phyloP scores from a whole-genome alignment of 768 basidiomycete genomes.

The Mycena indigotica region DNA sequence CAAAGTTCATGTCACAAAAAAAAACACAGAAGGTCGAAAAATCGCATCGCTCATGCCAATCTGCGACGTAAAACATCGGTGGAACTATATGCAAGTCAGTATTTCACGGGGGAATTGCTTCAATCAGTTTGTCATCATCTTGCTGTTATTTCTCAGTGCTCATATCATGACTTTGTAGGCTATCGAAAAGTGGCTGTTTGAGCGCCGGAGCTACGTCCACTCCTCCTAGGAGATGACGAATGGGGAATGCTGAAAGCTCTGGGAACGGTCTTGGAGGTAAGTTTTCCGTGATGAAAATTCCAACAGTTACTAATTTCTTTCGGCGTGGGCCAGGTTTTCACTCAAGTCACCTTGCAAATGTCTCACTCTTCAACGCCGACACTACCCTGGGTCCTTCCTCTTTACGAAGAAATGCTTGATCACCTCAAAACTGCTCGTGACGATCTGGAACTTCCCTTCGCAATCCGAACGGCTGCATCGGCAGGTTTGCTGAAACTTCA shows the following conservation, averaged over 20 bases:
- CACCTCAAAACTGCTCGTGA: not conserved
- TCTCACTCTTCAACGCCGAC: not conserved
- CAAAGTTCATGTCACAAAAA: not conserved
- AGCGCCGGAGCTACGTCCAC: too few relatives aligned
- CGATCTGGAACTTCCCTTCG: not conserved
- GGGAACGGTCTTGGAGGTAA: not conserved
- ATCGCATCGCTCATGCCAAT: not conserved
- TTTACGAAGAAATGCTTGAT: not conserved
- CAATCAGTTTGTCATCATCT: not conserved
- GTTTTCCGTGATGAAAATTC: too few relatives aligned
- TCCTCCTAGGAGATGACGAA: not conserved
- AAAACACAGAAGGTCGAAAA: not conserved
- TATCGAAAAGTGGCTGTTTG: not conserved
- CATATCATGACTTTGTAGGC: not conserved
- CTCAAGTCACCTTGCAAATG: not conserved
- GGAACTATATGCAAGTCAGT: slow-evolving; percentile 4
- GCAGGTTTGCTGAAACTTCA: not conserved
- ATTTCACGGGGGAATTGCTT: not conserved
- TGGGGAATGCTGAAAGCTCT: not conserved
- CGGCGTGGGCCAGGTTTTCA: not conserved
- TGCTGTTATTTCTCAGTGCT: not conserved
- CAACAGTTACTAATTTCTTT: not conserved
- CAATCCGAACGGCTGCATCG: not conserved
- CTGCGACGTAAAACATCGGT: slow-evolving; percentile 4
- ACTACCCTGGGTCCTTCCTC: not conserved